Conservation (phyloP, 1,284 basidiomycete genomes). For the Marasmius oreades region DNA sequence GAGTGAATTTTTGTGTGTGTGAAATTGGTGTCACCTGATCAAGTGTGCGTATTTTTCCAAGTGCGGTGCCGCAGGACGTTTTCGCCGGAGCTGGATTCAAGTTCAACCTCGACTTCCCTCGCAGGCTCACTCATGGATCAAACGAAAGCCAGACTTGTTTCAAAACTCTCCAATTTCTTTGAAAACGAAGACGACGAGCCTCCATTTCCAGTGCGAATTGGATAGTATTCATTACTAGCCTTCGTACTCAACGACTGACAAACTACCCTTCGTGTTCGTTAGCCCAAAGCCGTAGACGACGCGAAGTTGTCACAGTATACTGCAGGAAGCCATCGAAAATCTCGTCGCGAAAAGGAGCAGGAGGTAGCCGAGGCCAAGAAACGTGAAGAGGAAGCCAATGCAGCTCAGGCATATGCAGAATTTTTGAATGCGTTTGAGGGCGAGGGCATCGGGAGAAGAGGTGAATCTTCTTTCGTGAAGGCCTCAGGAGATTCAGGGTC, state of each 20-base stretch:
- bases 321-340: slow-evolving; percentile 72
- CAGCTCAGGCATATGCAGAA: slow-evolving; percentile 79
- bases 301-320: slow-evolving; percentile 75
- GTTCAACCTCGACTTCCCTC: too few species aligned
- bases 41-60: too few species aligned
- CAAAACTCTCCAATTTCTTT: slow-evolving; percentile 59
- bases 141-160: slow-evolving; percentile 65
- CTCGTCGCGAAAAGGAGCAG: slow-evolving; percentile 80
- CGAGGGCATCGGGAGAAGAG: slow-evolving; percentile 50
- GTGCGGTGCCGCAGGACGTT: too few species aligned
- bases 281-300: slow-evolving; percentile 78
- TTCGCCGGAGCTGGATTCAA: too few species aligned
- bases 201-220: slow-evolving; percentile 79
- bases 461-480: slow-evolving; percentile 71
- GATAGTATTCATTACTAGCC: slow-evolving; percentile 67
- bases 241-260: slow-evolving; percentile 46
- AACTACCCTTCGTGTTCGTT: slow-evolving; percentile 44
- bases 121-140: slow-evolving; percentile 54
- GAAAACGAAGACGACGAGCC: slow-evolving; percentile 78
- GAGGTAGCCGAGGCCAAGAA: slow-evolving; percentile 87
- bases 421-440: slow-evolving; percentile 86
- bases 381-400: slow-evolving; percentile 77
- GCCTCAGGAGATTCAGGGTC: slow-evolving; percentile 54
- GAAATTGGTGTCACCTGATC: too few species aligned
- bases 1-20: too few species aligned